Percentiles rank a stretch among this genome's conserved stretches.
Conservation (phyloP, 805 yeast species). For the Teunomyces atbi region DNA sequence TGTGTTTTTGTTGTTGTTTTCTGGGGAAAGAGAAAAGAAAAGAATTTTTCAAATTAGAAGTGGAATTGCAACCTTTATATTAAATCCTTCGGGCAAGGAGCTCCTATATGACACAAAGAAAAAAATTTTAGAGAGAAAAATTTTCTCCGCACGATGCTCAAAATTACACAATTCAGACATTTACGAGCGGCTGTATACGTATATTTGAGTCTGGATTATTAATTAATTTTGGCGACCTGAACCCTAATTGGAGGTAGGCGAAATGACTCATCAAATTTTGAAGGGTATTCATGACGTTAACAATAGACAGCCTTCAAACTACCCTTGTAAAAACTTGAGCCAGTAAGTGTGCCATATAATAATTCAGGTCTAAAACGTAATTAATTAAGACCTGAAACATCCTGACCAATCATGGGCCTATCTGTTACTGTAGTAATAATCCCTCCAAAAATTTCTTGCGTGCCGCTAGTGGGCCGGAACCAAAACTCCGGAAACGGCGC, state of each 20-base stretch:
- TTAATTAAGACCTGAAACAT: not conserved
- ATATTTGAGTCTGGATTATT: conserved; percentile 1
- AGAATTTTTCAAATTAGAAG: not conserved
- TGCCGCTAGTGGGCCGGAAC: conserved; percentile 1
- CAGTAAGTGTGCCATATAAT: no score
- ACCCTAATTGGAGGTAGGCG: not conserved
- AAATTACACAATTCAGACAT: not conserved
- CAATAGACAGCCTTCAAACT: no score
- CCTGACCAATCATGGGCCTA: conserved; percentile 1
- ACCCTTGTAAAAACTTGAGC: no score
- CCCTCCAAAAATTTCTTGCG: not conserved
- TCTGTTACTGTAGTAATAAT: conserved; percentile 3
- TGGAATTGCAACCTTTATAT: conserved; percentile 11
- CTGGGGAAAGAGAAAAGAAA: conserved; percentile 7
- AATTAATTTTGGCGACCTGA: not conserved
- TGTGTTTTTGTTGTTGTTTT: conserved; percentile 10
- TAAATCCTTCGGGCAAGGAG: not conserved
- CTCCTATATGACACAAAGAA: not conserved
- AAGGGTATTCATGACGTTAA: no score
- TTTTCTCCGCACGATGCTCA: conserved; percentile 5
- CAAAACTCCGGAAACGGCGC: conserved; percentile 5
- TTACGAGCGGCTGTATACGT: conserved; percentile 1
- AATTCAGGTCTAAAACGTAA: no score
- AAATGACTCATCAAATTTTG: not conserved
- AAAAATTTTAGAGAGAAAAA: conserved; percentile 2